Conservation (phyloP, 805 yeast species). For the Cephaloascus fragrans region DNA sequence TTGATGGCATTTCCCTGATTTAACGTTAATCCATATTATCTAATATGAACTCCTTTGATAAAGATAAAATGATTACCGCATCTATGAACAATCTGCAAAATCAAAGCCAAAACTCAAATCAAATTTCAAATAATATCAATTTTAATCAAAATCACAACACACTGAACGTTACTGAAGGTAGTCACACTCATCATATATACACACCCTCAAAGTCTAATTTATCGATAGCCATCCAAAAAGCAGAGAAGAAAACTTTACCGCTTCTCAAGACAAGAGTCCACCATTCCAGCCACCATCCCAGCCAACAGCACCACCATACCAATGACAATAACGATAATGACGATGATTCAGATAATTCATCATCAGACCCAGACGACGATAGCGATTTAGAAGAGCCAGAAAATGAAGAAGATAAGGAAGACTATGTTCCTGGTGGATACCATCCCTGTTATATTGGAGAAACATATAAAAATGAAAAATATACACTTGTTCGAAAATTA, state of each 20-base stretch:
- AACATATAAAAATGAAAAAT: slow-evolving; percentile 56
- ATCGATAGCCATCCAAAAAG: slow-evolving; percentile 33
- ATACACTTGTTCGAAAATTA: slow-evolving; percentile 74
- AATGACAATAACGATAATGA: slow-evolving; percentile 9
- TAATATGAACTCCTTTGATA: too few species aligned
- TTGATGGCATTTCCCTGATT: too few species aligned
- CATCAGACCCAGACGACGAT: not conserved
- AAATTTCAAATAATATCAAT: too few species aligned
- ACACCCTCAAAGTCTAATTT: slow-evolving; percentile 29
- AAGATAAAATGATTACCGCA: too few species aligned
- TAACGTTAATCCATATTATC: too few species aligned
- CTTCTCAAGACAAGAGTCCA: slow-evolving; percentile 5
- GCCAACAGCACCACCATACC: slow-evolving; percentile 5
- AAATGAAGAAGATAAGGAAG: slow-evolving; percentile 80
- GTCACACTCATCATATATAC: too few species aligned
- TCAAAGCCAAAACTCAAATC: too few species aligned
- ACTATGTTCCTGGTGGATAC: slow-evolving; percentile 89
- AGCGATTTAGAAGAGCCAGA: slow-evolving; percentile 22
- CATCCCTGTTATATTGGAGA: slow-evolving; percentile 93
- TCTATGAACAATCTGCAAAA: too few species aligned
- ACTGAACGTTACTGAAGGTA: too few species aligned
- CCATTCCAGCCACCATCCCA: slow-evolving; percentile 5
- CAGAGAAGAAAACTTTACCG: slow-evolving; percentile 14
- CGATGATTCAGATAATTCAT: slow-evolving; percentile 15
- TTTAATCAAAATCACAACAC: too few species aligned